These are phyloP conservation scores for Diaporthe citrichinensis DNA, from an alignment of 2,329 filamentous ascomycete species.

Conservation along the genomic window DNA sequence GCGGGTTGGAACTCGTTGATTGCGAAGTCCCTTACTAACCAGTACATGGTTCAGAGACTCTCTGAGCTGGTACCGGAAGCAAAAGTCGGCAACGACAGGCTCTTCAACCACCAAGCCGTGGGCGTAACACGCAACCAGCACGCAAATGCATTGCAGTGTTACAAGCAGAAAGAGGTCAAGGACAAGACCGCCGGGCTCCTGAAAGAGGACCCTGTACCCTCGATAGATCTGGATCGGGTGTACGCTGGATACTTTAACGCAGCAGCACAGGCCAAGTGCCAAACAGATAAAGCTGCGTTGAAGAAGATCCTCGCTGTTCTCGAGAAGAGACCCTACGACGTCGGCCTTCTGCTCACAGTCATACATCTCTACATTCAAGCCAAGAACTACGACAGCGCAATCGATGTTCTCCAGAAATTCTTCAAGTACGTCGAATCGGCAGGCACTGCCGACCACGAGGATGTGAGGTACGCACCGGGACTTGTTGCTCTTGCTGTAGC, in stretches of 20 bases:
- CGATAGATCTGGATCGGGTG: constrained; percentile 46
- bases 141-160: constrained; percentile 74
- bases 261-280: constrained; percentile 78
- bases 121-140: constrained; percentile 74
- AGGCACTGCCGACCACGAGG: constrained; percentile 67
- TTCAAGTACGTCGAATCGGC: constrained; percentile 79
- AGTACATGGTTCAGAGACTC: constrained; percentile 76
- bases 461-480: constrained; percentile 86
- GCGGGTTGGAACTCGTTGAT: constrained; percentile 74
- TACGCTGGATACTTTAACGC: constrained; percentile 70
- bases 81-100: constrained; percentile 69
- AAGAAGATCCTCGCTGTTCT: constrained; percentile 78
- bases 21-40: constrained; percentile 67
- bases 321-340: constrained; percentile 81
- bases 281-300: constrained; percentile 76
- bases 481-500: constrained; percentile 85
- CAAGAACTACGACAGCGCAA: constrained; percentile 80
- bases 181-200: constrained; percentile 61
- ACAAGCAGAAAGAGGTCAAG: constrained; percentile 76
- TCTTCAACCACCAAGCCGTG: constrained; percentile 80
- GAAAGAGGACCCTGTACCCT: constrained; percentile 48
- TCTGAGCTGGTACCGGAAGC: constrained; percentile 68
- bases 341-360: constrained; percentile 84
- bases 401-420: constrained; percentile 82
- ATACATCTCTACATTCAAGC: constrained; percentile 84